phyloP scores from a whole-genome alignment of 1,284 basidiomycete genomes.

The Thecaphora frezii region DNA sequence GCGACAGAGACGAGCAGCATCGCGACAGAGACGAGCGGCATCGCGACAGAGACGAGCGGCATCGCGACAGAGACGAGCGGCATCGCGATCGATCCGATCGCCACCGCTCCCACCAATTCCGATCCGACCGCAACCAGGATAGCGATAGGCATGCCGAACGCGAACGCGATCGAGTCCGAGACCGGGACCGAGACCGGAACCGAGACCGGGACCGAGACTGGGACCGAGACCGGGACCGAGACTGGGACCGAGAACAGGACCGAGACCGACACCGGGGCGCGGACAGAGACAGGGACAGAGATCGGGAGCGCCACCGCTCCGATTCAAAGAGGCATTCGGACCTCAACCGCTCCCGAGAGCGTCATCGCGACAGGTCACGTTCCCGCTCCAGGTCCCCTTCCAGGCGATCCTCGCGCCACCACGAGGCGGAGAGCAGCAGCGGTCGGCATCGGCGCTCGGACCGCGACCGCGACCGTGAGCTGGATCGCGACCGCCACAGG shows the following conservation, averaged over 20 bases:
- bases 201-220: not conserved
- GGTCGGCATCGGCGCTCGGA: no score
- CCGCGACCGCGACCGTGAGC: slow-evolving; percentile 3
- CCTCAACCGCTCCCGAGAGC: not conserved
- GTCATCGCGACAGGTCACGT: no score
- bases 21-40: no score
- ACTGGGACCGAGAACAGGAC: not conserved
- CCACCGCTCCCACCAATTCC: no score
- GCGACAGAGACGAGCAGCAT: no score
- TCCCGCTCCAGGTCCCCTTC: no score
- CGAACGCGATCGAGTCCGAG: no score
- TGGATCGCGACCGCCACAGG: slow-evolving; percentile 3
- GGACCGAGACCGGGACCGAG: not conserved
- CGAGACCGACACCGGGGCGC: not conserved
- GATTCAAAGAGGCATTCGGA: not conserved
- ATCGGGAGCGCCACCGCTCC: not conserved
- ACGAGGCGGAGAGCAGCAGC: no score
- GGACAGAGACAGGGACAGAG: not conserved
- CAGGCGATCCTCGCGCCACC: no score
- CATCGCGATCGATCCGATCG: not conserved
- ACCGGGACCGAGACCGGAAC: not conserved
- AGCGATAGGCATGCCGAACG: no score
- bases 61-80: no score
- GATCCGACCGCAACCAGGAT: not conserved
- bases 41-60: no score